Percentiles rank a stretch among this genome's conserved stretches.
Conservation (phyloP, 805 yeast species). For the Candida succiphila region DNA sequence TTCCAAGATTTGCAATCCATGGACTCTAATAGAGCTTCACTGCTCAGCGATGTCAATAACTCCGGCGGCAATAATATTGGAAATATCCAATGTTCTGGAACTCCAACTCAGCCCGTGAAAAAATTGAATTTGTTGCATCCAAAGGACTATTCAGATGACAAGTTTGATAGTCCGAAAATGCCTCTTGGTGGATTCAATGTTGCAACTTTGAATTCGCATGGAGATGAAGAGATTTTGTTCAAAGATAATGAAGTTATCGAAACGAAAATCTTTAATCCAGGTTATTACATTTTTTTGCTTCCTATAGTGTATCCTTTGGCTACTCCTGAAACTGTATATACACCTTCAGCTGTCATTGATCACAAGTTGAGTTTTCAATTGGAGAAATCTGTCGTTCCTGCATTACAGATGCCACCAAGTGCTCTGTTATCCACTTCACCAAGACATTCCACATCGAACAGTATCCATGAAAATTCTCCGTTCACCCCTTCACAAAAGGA, state of each 20-base stretch:
- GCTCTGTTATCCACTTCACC: slow-evolving; percentile 27
- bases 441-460: slow-evolving; percentile 6
- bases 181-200: background rate
- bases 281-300: slow-evolving; percentile 57
- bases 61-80: slow-evolving; percentile 4
- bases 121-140: slow-evolving; percentile 14
- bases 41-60: slow-evolving; percentile 3
- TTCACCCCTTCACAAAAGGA: background rate
- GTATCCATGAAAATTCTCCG: background rate
- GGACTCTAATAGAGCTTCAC: slow-evolving; percentile 2
- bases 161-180: slow-evolving; percentile 7
- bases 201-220: background rate
- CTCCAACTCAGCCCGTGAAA: slow-evolving; percentile 17
- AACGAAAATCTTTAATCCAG: slow-evolving; percentile 35
- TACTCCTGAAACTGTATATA: slow-evolving; percentile 50
- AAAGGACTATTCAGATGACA: slow-evolving; percentile 14
- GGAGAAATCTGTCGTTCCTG: slow-evolving; percentile 21
- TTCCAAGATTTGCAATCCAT: slow-evolving; percentile 11
- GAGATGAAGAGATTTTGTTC: slow-evolving; percentile 11
- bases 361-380: slow-evolving; percentile 34
- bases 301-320: slow-evolving; percentile 54
- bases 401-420: slow-evolving; percentile 19
- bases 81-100: slow-evolving; percentile 8
- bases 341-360: slow-evolving; percentile 38
- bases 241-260: slow-evolving; percentile 3